Percentiles rank a stretch among this genome's conserved stretches.
Conservation (phyloP, 2,329 filamentous ascomycete genomes). For the Didymella pomorum region DNA sequence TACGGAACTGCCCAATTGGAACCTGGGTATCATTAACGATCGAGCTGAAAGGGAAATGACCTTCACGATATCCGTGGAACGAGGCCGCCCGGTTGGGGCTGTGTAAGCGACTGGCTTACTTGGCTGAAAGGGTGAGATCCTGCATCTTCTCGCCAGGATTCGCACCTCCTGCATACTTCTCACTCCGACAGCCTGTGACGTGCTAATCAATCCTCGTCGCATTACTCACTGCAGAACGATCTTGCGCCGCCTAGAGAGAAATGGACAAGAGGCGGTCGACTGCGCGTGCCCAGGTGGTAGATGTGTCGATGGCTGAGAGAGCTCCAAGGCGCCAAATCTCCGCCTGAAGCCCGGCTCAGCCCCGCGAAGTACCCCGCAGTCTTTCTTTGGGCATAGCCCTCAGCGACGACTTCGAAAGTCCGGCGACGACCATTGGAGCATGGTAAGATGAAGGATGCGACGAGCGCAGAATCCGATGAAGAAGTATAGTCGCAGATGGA, state of each 20-base stretch:
- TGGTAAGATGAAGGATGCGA: neutral
- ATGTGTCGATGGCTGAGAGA: neutral
- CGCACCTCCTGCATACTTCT: neutral
- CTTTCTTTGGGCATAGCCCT: neutral
- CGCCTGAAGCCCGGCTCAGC: conserved; percentile 4
- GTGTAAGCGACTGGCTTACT: conserved; percentile 7
- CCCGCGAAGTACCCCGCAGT: conserved; percentile 6
- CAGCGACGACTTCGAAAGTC: neutral
- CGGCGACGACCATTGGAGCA: neutral
- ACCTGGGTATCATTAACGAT: neutral
- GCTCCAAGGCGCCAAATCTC: neutral
- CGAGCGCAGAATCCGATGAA: neutral
- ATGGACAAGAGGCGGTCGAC: neutral
- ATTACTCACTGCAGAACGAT: neutral
- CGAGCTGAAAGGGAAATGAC: conserved; percentile 10
- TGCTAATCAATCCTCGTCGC: neutral
- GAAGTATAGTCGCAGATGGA: neutral
- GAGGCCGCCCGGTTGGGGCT: conserved; percentile 5
- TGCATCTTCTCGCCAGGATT: neutral
- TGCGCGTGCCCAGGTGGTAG: neutral
- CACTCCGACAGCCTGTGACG: neutral
- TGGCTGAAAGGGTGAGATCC: neutral
- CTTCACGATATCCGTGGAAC: neutral
- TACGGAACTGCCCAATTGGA: neutral
- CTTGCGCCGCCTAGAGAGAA: neutral